Evolutionary conservation across 2,329 filamentous ascomycete species (phyloP).

Genomic region (Tolypocladium tropicale): DNA sequence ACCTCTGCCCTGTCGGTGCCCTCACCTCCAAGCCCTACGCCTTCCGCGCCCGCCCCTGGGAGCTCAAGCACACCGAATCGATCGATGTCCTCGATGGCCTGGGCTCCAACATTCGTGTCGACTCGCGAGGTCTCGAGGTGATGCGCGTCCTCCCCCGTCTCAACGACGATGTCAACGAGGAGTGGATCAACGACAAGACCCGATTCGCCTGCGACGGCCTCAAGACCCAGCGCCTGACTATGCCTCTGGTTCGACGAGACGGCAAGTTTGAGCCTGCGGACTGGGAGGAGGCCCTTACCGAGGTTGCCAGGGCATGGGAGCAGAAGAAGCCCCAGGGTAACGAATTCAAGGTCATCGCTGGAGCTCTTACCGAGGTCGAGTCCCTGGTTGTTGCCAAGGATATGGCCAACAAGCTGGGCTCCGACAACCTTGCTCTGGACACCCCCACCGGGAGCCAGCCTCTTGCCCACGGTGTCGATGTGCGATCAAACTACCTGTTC

Average conservation of each 20-base stretch:
- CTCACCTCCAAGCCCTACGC: slow-evolving; percentile 96
- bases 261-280: slow-evolving; percentile 86
- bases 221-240: slow-evolving; percentile 91
- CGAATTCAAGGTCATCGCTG: slow-evolving; percentile 92
- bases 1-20: slow-evolving; percentile 94
- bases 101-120: slow-evolving; percentile 89
- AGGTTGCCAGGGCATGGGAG: slow-evolving; percentile 74
- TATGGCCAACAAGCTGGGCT: slow-evolving; percentile 89
- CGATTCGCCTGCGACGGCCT: slow-evolving; percentile 94
- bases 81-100: slow-evolving; percentile 89
- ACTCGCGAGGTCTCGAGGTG: slow-evolving; percentile 87
- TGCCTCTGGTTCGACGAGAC: slow-evolving; percentile 77
- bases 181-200: slow-evolving; percentile 99
- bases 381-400: slow-evolving; percentile 95
- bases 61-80: slow-evolving; percentile 90
- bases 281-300: slow-evolving; percentile 90
- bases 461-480: slow-evolving; percentile 82
- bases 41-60: slow-evolving; percentile 94
- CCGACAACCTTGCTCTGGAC: slow-evolving; percentile 90
- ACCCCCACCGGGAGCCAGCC: slow-evolving; percentile 76
- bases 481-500: slow-evolving; percentile 91
- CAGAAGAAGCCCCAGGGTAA: slow-evolving; percentile 74
- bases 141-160: slow-evolving; percentile 89
- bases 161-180: slow-evolving; percentile 97
- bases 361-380: slow-evolving; percentile 85